Base-by-base conservation (phyloP, 2,329 filamentous ascomycete genomes). In the Aspergillus sp. region DNA sequence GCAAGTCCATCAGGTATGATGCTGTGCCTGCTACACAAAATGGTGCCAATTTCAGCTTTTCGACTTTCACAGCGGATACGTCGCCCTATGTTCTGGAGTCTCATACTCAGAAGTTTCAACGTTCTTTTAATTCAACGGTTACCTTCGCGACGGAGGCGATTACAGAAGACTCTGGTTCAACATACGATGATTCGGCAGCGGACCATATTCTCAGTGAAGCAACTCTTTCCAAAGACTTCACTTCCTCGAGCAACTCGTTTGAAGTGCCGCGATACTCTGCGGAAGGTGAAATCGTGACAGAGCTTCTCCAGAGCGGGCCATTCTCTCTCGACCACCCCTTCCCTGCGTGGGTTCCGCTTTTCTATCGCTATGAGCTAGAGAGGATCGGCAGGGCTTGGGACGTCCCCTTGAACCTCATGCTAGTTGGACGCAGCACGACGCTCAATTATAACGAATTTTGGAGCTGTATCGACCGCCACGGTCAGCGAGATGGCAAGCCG, bases 341-440 rank as follows among this genome's bases (percentile, higher is more conserved):
- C 17, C 62, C 68, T 1, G 56, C 53, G 4, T 68, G 60, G 9
- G 60, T 76, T 17, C 65, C 73, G 4, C 57, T 77, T 15, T 65
- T 73, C 5, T 70, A 70, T 55, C 66, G 74, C 15, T 77, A 77
- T 54, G 75, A 77, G 49, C 51, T 76, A 21, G 73, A 76, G 51
- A 66, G 74, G 27, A 66, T 76, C 39, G 69, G 66, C 21, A 61
- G 68, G 17, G 62, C 64, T 5, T 74, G 71, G 66, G 53, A 59
- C 9, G 57, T 75, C 0, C 59, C 68, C 2, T 62, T 68, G 12
- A 56, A 70, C 7, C 51, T 59, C 6, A 70, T 77, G 59, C 60
- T 75, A 12, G 62, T 61, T n/a, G 67, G 68, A 0, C 61, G 64
- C 49, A 66, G 52, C 31, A 58, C 67, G 14, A 58, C 66, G 0